Percentiles rank a stretch among this genome's conserved stretches.
Conservation (phyloP, 1,284 basidiomycete genomes). For the Cutaneotrichosporon sp. region DNA sequence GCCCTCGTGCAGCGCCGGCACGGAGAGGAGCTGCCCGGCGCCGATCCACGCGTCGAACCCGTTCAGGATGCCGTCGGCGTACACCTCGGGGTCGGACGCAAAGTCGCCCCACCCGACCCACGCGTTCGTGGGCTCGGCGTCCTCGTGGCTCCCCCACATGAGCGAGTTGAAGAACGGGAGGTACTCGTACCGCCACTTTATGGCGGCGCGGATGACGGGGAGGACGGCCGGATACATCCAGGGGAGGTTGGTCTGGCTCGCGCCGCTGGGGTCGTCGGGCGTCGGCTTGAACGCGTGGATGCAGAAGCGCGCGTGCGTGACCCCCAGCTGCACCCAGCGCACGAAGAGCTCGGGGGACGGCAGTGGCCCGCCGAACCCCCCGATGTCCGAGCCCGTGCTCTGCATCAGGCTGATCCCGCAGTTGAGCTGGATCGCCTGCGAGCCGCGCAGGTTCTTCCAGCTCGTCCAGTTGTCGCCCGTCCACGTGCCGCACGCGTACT, state of each 20-base stretch:
- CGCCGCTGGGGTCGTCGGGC: conserved; percentile 48
- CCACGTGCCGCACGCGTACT: conserved; percentile 55
- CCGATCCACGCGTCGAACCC: conserved; percentile 57
- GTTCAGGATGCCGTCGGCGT: conserved; percentile 47
- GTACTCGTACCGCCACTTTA: conserved; percentile 55
- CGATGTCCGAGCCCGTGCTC: conserved; percentile 50
- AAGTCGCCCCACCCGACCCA: conserved; percentile 54
- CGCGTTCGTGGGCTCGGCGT: conserved; percentile 52
- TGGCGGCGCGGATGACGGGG: conserved; percentile 49
- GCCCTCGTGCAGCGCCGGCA: conserved; percentile 49
- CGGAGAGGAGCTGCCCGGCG: conserved; percentile 50
- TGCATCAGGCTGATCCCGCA: conserved; percentile 53
- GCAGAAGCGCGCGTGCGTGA: conserved; percentile 52
- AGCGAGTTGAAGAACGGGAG: conserved; percentile 52
- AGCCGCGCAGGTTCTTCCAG: conserved; percentile 55
- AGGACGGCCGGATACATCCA: conserved; percentile 57
- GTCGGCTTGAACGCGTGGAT: conserved; percentile 56
- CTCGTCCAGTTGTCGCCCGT: conserved; percentile 54
- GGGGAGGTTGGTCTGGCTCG: conserved; percentile 51
- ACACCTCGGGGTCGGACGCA: conserved; percentile 49
- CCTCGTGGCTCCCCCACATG: conserved; percentile 53
- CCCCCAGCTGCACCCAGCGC: conserved; percentile 55
- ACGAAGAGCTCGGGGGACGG: conserved; percentile 54
- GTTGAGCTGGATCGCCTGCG: conserved; percentile 47
- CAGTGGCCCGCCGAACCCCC: conserved; percentile 55